Evolutionary conservation across 2,329 filamentous ascomycete species (phyloP).

Genomic region (Ophiostoma ulmi): DNA sequence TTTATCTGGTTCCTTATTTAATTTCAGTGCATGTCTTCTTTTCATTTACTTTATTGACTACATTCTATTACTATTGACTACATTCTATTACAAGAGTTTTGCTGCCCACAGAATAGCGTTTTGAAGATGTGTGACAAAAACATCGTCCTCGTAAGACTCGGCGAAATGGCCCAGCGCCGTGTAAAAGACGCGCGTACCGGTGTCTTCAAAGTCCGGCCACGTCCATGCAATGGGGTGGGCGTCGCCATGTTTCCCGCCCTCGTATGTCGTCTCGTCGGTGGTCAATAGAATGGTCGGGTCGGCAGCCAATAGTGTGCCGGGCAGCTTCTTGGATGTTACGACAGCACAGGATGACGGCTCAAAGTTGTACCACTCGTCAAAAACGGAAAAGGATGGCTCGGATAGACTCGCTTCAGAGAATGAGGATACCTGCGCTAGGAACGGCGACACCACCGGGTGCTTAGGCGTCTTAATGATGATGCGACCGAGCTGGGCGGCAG

Average conservation of each 20-base stretch:
- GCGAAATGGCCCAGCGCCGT: conserved; percentile 42
- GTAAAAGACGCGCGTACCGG: conserved; percentile 39
- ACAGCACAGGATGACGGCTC: conserved; percentile 24
- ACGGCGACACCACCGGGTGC: conserved; percentile 33
- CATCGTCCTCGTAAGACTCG: conserved; percentile 37
- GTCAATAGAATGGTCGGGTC: conserved; percentile 36
- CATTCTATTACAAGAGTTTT: conserved; percentile 24
- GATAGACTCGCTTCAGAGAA: conserved; percentile 17
- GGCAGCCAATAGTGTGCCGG: conserved; percentile 31
- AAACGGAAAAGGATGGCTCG: conserved; percentile 29
- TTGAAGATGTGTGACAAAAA: conserved; percentile 30
- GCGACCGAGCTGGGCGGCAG: conserved; percentile 35
- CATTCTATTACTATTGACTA: not conserved
- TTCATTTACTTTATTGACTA: not conserved
- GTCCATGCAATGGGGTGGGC: conserved; percentile 41
- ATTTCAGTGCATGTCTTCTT: not conserved
- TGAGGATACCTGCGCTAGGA: conserved; percentile 26
- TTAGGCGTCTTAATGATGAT: conserved; percentile 32
- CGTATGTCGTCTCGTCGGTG: conserved; percentile 36
- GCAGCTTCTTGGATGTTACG: not conserved
- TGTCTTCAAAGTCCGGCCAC: conserved; percentile 37
- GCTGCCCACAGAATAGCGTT: conserved; percentile 32
- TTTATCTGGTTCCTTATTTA: conserved; percentile 17
- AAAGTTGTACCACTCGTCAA: conserved; percentile 45
- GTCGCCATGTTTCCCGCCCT: conserved; percentile 36